phyloP scores from a whole-genome alignment of 2,329 filamentous ascomycete species.

The Claviceps purpurea region DNA sequence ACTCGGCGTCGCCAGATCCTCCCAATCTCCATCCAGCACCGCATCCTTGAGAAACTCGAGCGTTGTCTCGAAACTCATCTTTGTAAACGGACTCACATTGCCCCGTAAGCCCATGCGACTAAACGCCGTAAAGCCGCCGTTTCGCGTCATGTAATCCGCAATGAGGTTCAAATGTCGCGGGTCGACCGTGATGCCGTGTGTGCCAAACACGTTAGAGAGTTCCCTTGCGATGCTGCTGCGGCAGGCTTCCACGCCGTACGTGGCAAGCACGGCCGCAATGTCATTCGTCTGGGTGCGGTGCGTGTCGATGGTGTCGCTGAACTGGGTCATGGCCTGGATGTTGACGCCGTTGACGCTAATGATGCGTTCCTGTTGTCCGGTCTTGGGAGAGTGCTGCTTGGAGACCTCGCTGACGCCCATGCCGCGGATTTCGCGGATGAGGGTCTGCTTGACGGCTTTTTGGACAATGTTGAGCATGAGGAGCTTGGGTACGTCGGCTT shows the following conservation, averaged over 20 bases:
- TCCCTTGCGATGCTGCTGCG: slow-evolving; percentile 78
- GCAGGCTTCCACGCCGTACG: slow-evolving; percentile 90
- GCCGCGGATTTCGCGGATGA: slow-evolving; percentile 76
- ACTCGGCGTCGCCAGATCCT: slow-evolving; percentile 75
- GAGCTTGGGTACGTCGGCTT: slow-evolving; percentile 69
- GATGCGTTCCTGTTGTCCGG: slow-evolving; percentile 28
- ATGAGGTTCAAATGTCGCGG: slow-evolving; percentile 89
- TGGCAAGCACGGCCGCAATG: slow-evolving; percentile 67
- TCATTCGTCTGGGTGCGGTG: slow-evolving; percentile 86
- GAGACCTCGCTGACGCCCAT: slow-evolving; percentile 61
- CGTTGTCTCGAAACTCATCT: slow-evolving; percentile 99
- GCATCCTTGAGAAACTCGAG: slow-evolving; percentile 88
- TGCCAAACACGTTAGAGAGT: slow-evolving; percentile 70
- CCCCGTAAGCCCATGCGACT: slow-evolving; percentile 79
- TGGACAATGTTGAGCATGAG: slow-evolving; percentile 89
- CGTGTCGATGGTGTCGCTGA: slow-evolving; percentile 72
- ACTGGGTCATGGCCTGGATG: slow-evolving; percentile 78
- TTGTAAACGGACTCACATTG: slow-evolving; percentile 83
- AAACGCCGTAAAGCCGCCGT: slow-evolving; percentile 80
- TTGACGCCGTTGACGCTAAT: slow-evolving; percentile 80
- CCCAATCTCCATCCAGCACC: slow-evolving; percentile 78
- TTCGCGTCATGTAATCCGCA: slow-evolving; percentile 94
- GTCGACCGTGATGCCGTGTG: slow-evolving; percentile 87
- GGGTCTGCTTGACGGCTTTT: slow-evolving; percentile 59
- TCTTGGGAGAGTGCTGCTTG: slow-evolving; percentile 31